Evolutionary conservation across 192 early-diverging fungal species (phyloP).

Genomic region (Powellomyces hirtus): DNA sequence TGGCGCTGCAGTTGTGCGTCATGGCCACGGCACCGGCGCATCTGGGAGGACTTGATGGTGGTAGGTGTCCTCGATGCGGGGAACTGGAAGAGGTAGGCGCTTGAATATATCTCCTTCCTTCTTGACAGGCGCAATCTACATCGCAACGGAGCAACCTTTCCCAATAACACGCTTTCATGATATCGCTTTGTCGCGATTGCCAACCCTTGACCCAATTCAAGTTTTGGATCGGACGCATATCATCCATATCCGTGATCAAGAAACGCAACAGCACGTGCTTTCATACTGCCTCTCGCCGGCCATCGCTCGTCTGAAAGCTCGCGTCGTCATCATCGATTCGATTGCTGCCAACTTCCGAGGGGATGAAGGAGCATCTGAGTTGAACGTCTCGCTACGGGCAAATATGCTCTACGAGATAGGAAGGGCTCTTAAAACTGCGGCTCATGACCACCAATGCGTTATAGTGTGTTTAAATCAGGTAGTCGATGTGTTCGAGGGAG

Average conservation of each 20-base stretch:
- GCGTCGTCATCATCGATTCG: constrained; percentile 83
- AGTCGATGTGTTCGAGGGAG: constrained; percentile 28
- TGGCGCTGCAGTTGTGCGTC: constrained; percentile 78
- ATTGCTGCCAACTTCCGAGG: constrained; percentile 75
- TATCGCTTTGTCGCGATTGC: neutral
- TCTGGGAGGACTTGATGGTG: constrained; percentile 59
- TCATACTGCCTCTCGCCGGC: constrained; percentile 72
- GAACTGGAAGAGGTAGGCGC: neutral
- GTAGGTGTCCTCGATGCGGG: constrained; percentile 23
- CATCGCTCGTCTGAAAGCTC: constrained; percentile 48
- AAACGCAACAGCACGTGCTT: constrained; percentile 70
- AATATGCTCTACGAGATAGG: constrained; percentile 60
- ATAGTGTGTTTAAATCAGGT: constrained; percentile 87
- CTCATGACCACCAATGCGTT: constrained; percentile 58
- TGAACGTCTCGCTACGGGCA: constrained; percentile 29
- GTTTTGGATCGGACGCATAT: constrained; percentile 54
- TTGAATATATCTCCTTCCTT: neutral
- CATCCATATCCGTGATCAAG: constrained; percentile 64
- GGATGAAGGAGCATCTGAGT: constrained; percentile 29
- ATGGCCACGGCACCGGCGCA: constrained; percentile 61
- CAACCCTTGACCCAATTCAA: neutral
- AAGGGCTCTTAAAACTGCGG: constrained; percentile 58
- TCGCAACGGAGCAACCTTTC: constrained; percentile 72
- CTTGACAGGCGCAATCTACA: constrained; percentile 47
- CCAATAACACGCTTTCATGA: constrained; percentile 54